Evolutionary conservation across 805 yeast genomes (phyloP).

Genomic region (Candida easanensis): DNA sequence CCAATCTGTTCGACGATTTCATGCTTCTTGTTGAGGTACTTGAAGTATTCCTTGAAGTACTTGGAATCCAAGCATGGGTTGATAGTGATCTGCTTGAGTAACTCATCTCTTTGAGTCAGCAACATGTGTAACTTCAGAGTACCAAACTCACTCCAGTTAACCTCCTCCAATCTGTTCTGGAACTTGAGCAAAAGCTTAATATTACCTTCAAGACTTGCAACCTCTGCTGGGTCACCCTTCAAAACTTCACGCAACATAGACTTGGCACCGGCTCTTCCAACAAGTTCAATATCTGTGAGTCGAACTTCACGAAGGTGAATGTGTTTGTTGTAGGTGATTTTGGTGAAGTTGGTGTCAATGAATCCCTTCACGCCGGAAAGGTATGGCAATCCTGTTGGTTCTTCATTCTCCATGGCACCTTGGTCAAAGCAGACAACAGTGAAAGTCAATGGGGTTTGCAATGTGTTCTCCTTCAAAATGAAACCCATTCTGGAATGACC

Average conservation of each 20-base stretch:
- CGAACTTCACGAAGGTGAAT: constrained; percentile 39
- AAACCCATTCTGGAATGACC: constrained; percentile 48
- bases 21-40: constrained; percentile 44
- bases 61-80: constrained; percentile 35
- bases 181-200: constrained; percentile 34
- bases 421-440: constrained; percentile 45
- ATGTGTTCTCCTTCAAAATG: constrained; percentile 39
- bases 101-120: constrained; percentile 35
- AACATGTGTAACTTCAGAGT: constrained; percentile 35
- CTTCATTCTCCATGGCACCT: constrained; percentile 31
- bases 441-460: constrained; percentile 16
- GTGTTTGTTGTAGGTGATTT: constrained; percentile 29
- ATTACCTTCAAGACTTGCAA: constrained; percentile 35
- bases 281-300: constrained; percentile 39
- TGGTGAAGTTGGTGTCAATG: constrained; percentile 25
- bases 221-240: constrained; percentile 25
- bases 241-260: constrained; percentile 12
- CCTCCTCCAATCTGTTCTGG: constrained; percentile 43
- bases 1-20: constrained; percentile 49
- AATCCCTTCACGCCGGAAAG: constrained; percentile 29
- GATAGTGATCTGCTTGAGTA: constrained; percentile 31
- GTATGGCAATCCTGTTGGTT: constrained; percentile 35
- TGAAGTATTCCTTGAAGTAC: constrained; percentile 43
- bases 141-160: constrained; percentile 37
- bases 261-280: constrained; percentile 34